Conservation (phyloP, 2,329 filamentous ascomycete species). For the Chaetothyriales sp. region DNA sequence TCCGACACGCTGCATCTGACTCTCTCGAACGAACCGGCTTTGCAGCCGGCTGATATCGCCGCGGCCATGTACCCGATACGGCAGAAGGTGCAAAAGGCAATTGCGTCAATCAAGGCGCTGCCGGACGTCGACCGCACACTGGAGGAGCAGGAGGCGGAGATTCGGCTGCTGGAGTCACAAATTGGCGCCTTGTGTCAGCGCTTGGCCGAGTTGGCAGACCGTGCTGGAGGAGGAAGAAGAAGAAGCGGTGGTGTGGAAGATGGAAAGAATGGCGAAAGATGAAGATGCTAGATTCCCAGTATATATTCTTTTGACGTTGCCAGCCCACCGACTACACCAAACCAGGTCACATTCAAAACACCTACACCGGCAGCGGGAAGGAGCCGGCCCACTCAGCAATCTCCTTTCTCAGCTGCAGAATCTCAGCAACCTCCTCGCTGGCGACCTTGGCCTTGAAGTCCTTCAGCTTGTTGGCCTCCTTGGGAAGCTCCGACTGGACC, state of each 20-base stretch:
- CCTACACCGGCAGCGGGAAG: constrained; percentile 77
- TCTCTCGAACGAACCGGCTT: background rate
- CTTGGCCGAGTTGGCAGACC: constrained; percentile 15
- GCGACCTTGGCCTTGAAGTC: constrained; percentile 94
- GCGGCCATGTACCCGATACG: constrained; percentile 64
- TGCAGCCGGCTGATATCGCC: constrained; percentile 40
- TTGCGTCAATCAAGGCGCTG: constrained; percentile 32
- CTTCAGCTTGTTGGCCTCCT: constrained; percentile 98
- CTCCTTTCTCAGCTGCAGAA: constrained; percentile 76
- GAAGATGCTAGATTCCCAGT: background rate
- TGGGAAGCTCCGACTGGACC: constrained; percentile 69
- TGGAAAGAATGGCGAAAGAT: background rate
- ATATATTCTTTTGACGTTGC: background rate
- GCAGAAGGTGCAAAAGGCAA: constrained; percentile 67
- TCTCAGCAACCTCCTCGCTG: constrained; percentile 60
- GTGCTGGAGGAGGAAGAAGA: background rate
- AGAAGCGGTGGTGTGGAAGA: background rate
- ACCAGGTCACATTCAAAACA: background rate
- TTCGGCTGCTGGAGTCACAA: constrained; percentile 26
- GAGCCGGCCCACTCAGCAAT: constrained; percentile 71
- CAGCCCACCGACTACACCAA: background rate
- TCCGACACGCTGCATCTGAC: constrained; percentile 21
- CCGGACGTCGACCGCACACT: constrained; percentile 31
- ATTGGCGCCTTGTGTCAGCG: constrained; percentile 26
- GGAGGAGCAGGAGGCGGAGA: constrained; percentile 30